These are phyloP conservation scores for Candida suzukii DNA, from an alignment of 805 yeast species.

Conservation along the genomic window DNA sequence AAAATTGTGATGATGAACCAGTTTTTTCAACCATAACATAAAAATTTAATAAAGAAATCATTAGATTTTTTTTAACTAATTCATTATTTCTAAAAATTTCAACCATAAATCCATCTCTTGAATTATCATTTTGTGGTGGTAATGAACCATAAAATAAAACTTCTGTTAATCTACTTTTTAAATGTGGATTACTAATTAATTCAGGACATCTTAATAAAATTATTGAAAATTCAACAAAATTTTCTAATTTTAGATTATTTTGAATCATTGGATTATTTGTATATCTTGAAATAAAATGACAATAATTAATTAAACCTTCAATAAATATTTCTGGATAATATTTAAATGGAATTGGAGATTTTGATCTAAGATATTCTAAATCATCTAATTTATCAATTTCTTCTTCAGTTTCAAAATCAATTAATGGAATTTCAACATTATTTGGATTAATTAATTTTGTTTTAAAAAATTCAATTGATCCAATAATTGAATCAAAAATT, in stretches of 20 bases:
- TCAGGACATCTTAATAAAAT: constrained; percentile 79
- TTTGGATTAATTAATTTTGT: constrained; percentile 67
- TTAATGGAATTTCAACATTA: constrained; percentile 47
- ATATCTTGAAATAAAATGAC: constrained; percentile 53
- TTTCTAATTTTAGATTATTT: constrained; percentile 43
- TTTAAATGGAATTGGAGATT: constrained; percentile 71
- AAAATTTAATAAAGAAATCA: constrained; percentile 80
- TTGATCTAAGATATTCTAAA: constrained; percentile 57
- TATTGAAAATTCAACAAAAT: constrained; percentile 65
- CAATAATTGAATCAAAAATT: constrained; percentile 70
- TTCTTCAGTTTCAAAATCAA: constrained; percentile 43
- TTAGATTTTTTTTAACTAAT: constrained; percentile 54
- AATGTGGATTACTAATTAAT: constrained; percentile 83
- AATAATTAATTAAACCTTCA: constrained; percentile 74
- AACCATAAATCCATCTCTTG: constrained; percentile 67
- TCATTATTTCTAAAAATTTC: constrained; percentile 57
- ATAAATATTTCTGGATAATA: constrained; percentile 80
- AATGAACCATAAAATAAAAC: constrained; percentile 68
- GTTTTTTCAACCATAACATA: constrained; percentile 95
- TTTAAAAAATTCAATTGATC: constrained; percentile 59
- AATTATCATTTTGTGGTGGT: constrained; percentile 40
- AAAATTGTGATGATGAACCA: constrained; percentile 90
- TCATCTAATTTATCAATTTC: constrained; percentile 67
- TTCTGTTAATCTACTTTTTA: constrained; percentile 80
- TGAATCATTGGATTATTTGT: constrained; percentile 49